Evolutionary conservation across 257 asterid species (phyloP).

Genomic region (Capsicum baccatum): DNA sequence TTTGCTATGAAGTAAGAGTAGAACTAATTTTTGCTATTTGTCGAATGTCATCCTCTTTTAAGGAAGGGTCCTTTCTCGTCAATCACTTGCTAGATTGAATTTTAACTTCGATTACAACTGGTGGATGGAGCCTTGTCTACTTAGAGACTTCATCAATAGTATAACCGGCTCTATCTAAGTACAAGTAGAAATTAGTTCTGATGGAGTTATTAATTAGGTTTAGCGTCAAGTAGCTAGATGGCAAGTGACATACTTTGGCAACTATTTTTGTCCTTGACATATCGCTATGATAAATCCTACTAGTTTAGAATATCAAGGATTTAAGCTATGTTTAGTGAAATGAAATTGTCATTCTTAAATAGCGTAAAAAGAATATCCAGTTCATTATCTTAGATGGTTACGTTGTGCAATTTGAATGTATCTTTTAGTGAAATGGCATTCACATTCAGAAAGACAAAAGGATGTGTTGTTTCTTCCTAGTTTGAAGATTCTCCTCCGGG

Average conservation of each 20-base stretch:
- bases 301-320: too few species aligned
- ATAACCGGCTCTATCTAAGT: too few species aligned
- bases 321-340: too few species aligned
- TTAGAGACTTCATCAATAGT: not conserved
- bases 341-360: too few species aligned
- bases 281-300: too few species aligned
- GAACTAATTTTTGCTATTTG: slow-evolving; percentile 25
- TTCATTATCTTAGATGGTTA: not conserved
- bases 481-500: not conserved
- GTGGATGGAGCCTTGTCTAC: not conserved
- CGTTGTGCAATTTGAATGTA: not conserved
- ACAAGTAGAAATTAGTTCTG: too few species aligned
- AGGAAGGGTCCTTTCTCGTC: not conserved
- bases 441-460: not conserved
- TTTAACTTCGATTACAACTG: not conserved
- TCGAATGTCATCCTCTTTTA: not conserved
- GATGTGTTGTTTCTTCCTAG: not conserved
- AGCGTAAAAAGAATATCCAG: not conserved
- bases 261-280: too few species aligned
- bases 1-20: slow-evolving; percentile 37
- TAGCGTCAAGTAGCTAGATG: too few species aligned
- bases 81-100: not conserved
- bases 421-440: not conserved
- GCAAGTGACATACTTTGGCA: too few species aligned
- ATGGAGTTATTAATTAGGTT: too few species aligned